These are phyloP conservation scores for Pseudonitzschia multistriata DNA, from an alignment of 108 stramenopile species.

Conservation along the genomic window DNA sequence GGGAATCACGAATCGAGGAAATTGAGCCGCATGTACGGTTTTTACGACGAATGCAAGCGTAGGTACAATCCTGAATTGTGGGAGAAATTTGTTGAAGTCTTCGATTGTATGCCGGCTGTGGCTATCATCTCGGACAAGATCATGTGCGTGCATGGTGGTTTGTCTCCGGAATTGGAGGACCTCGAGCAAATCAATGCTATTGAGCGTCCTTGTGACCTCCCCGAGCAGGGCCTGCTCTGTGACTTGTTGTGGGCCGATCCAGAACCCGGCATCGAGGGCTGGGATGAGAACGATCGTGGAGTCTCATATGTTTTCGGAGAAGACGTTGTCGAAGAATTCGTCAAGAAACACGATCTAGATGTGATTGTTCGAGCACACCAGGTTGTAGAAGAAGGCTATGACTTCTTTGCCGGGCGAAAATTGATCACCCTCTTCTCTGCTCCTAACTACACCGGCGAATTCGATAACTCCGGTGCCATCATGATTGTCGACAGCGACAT, in stretches of 20 bases:
- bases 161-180: slow-evolving; percentile 84
- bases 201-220: slow-evolving; percentile 93
- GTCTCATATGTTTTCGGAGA: slow-evolving; percentile 97
- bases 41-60: slow-evolving; percentile 94
- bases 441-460: slow-evolving; percentile 49
- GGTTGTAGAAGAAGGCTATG: slow-evolving; percentile 99
- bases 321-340: slow-evolving; percentile 92
- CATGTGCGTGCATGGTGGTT: slow-evolving; percentile 92
- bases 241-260: slow-evolving; percentile 98
- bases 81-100: slow-evolving; percentile 96
- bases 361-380: slow-evolving; percentile 97
- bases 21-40: slow-evolving; percentile 93
- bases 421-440: slow-evolving; percentile 86
- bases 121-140: slow-evolving; percentile 89
- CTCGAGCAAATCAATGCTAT: slow-evolving; percentile 91
- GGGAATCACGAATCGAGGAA: slow-evolving; percentile 89
- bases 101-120: slow-evolving; percentile 92
- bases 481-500: slow-evolving; percentile 98
- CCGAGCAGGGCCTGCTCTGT: slow-evolving; percentile 95
- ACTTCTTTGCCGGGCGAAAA: slow-evolving; percentile 95
- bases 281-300: slow-evolving; percentile 98
- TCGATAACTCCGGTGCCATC: slow-evolving; percentile 49
- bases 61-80: slow-evolving; percentile 96
- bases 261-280: slow-evolving; percentile 96
- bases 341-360: slow-evolving; percentile 93